Evolutionary conservation across 257 asterid species (phyloP).

Genomic region (Solanum clarkiae): DNA sequence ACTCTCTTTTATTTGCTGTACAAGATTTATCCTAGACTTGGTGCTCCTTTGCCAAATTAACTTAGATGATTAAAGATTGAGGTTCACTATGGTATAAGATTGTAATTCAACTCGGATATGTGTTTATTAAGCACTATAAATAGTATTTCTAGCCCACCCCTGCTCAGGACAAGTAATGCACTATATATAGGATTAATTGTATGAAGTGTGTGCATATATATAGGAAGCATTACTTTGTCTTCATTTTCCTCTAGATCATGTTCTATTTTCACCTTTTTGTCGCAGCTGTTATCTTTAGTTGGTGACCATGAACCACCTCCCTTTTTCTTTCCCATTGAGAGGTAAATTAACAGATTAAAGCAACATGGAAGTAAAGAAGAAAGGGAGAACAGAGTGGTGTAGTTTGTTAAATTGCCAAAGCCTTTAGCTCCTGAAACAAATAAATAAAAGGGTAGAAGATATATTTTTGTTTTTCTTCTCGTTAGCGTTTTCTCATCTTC

Average conservation of each 20-base stretch:
- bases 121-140: too few relatives aligned
- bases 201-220: not conserved
- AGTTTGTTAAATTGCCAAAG: not conserved
- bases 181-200: not conserved
- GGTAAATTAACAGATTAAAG: not conserved
- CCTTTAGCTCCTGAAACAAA: not conserved
- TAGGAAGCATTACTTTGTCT: constrained; percentile 27
- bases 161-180: not conserved
- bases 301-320: constrained; percentile 81
- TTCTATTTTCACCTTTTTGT: constrained; percentile 50
- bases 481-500: not conserved
- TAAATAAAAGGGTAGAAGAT: not conserved
- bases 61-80: not conserved
- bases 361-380: constrained; percentile 8
- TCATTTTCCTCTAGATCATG: constrained; percentile 35
- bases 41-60: not conserved
- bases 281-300: constrained; percentile 33
- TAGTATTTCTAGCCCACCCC: not conserved
- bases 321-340: constrained; percentile 55
- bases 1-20: not conserved
- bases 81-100: not conserved
- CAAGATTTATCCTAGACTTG: not conserved
- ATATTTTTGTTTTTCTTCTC: not conserved
- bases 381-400: not conserved
- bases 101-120: too few relatives aligned